phyloP scores from a whole-genome alignment of 768 basidiomycete species.

The Hericium erinaceus region DNA sequence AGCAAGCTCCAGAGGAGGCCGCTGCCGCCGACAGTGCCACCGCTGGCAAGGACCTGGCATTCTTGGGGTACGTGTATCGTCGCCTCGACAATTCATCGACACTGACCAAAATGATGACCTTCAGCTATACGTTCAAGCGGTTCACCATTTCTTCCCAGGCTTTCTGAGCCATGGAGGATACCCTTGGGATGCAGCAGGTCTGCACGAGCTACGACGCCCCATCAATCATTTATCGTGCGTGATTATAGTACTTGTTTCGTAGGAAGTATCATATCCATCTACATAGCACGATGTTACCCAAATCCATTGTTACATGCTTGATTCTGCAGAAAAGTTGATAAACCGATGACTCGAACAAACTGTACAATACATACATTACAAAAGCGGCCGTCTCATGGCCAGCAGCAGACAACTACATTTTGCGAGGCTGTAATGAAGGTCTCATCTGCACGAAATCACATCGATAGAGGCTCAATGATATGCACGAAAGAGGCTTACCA shows the following conservation, averaged over 20 bases:
- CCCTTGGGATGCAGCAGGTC: slow-evolving; percentile 8
- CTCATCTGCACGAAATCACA: slow-evolving; percentile 4
- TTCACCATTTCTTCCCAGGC: slow-evolving; percentile 56
- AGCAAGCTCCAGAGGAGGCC: slow-evolving; percentile 53
- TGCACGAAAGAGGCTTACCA: slow-evolving; percentile 44
- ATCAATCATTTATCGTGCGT: neutral
- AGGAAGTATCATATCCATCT: neutral
- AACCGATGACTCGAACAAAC: neutral
- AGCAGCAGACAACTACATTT: neutral
- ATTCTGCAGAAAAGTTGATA: neutral
- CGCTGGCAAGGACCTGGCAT: slow-evolving; percentile 48
- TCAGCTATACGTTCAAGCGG: slow-evolving; percentile 73
- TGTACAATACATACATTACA: neutral
- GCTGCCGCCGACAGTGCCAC: slow-evolving; percentile 28
- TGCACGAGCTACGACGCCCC: neutral
- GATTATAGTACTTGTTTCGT: neutral
- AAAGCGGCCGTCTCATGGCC: neutral
- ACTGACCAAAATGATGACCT: neutral
- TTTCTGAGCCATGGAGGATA: slow-evolving; percentile 24
- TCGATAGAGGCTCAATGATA: neutral
- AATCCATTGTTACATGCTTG: neutral
- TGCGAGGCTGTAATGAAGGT: slow-evolving; percentile 5
- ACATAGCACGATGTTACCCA: neutral
- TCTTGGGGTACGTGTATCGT: slow-evolving; percentile 38
- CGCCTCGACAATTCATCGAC: neutral